These are phyloP conservation scores for Leccinum fallax DNA, from an alignment of 1,284 basidiomycete species.

Conservation along the genomic window DNA sequence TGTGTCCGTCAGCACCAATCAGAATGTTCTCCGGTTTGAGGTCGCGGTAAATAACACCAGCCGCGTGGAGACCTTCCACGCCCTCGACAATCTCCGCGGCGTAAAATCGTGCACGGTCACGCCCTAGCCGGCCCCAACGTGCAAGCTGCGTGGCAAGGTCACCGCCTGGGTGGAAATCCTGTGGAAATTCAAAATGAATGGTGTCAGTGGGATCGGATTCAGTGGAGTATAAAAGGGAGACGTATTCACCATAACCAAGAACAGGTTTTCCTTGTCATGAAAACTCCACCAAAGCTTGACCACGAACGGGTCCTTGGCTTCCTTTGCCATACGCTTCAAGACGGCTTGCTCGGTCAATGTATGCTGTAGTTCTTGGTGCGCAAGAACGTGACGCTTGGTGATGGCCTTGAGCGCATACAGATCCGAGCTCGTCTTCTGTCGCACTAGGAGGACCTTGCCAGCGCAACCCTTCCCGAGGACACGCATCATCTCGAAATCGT, in stretches of 20 bases:
- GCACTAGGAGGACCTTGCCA: conserved; percentile 88
- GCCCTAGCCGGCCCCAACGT: conserved; percentile 89
- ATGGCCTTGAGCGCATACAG: conserved; percentile 96
- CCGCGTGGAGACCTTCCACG: conserved; percentile 86
- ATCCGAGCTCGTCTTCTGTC: conserved; percentile 68
- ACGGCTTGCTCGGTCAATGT: conserved; percentile 95
- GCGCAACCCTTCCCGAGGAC: conserved; percentile 97
- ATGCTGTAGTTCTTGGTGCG: conserved; percentile 94
- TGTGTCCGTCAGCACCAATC: conserved; percentile 91
- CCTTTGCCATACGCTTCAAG: conserved; percentile 84
- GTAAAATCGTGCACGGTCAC: conserved; percentile 93
- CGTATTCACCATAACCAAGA: conserved; percentile 76
- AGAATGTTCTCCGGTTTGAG: conserved; percentile 95
- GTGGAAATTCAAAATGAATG: conserved; percentile 26
- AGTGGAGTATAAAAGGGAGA: conserved; percentile 22
- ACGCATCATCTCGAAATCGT: conserved; percentile 96
- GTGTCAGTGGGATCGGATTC: conserved; percentile 10
- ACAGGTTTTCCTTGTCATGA: conserved; percentile 93
- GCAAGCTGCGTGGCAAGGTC: conserved; percentile 96
- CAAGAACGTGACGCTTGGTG: conserved; percentile 93
- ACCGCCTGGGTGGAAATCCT: conserved; percentile 96
- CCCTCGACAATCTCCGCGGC: conserved; percentile 96
- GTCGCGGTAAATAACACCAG: conserved; percentile 88
- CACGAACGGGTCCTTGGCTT: conserved; percentile 86
- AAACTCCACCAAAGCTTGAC: conserved; percentile 96